These are phyloP conservation scores for Sclerotinia nivalis DNA, from an alignment of 2,329 filamentous ascomycete genomes.

Conservation along the genomic window DNA sequence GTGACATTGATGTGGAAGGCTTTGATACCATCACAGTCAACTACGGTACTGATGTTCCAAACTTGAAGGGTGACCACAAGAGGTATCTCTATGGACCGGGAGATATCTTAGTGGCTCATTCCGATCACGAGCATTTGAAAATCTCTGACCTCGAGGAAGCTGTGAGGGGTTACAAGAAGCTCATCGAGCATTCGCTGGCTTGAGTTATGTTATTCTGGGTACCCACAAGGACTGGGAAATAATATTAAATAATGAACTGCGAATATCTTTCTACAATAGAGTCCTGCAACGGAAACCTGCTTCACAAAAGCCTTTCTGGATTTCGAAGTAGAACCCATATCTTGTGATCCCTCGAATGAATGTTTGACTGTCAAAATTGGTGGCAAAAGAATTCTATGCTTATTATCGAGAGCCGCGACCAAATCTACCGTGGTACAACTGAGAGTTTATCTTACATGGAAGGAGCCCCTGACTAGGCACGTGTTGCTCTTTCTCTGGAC, in stretches of 20 bases:
- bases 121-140: slow-evolving; percentile 76
- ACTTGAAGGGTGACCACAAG: slow-evolving; percentile 49
- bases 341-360: not conserved
- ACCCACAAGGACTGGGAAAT: too few relatives aligned
- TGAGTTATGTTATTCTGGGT: slow-evolving; percentile 17
- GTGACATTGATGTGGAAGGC: slow-evolving; percentile 78
- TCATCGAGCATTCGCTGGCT: slow-evolving; percentile 53
- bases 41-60: slow-evolving; percentile 88
- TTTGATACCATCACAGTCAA: slow-evolving; percentile 86
- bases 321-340: not conserved
- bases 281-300: not conserved
- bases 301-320: not conserved
- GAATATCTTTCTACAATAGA: not conserved
- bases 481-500: not conserved
- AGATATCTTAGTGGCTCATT: slow-evolving; percentile 84
- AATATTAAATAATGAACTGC: not conserved
- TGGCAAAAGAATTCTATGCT: not conserved
- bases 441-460: not conserved
- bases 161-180: slow-evolving; percentile 74
- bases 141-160: slow-evolving; percentile 74
- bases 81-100: slow-evolving; percentile 68
- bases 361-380: not conserved
- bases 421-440: not conserved
- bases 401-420: not conserved
- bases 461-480: not conserved